These are phyloP conservation scores for Coemansia sp. DNA, from an alignment of 192 early-diverging fungal species.

Conservation along the genomic window DNA sequence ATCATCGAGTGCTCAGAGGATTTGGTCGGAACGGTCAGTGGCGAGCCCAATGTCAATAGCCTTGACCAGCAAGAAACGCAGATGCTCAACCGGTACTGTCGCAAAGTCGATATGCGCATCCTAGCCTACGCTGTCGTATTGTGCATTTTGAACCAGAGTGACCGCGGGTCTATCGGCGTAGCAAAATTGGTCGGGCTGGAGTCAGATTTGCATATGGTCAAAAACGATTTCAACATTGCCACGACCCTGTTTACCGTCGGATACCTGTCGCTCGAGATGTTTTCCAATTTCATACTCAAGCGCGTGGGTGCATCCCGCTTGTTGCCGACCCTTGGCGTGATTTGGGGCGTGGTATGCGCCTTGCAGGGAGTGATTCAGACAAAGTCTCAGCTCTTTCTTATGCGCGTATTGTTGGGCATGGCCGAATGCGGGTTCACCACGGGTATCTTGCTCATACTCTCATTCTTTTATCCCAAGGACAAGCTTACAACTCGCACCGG, in stretches of 20 bases:
- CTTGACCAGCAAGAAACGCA: neutral
- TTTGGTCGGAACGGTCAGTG: neutral
- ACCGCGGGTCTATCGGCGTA: slow-evolving; percentile 47
- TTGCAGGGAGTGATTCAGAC: slow-evolving; percentile 43
- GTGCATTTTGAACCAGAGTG: slow-evolving; percentile 46
- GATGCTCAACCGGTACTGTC: slow-evolving; percentile 29
- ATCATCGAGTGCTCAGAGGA: slow-evolving; percentile 2
- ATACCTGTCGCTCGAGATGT: slow-evolving; percentile 38
- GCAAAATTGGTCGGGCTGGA: slow-evolving; percentile 54
- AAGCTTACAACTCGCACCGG: slow-evolving; percentile 26
- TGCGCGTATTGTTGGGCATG: slow-evolving; percentile 46
- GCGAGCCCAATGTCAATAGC: neutral
- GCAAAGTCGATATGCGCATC: slow-evolving; percentile 42
- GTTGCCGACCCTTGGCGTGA: slow-evolving; percentile 39
- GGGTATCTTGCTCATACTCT: slow-evolving; percentile 36
- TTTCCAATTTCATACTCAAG: slow-evolving; percentile 52
- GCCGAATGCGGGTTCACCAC: slow-evolving; percentile 47
- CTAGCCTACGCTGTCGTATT: slow-evolving; percentile 35
- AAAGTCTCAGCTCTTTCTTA: slow-evolving; percentile 35
- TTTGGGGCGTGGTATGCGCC: slow-evolving; percentile 47
- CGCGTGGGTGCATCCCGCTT: slow-evolving; percentile 37
- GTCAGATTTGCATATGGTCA: slow-evolving; percentile 37
- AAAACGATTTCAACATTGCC: slow-evolving; percentile 52
- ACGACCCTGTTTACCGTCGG: slow-evolving; percentile 46
- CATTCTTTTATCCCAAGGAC: slow-evolving; percentile 47